Base-by-base conservation (phyloP, 1,284 basidiomycete genomes). In the Ceratobasidium theobromae region DNA sequence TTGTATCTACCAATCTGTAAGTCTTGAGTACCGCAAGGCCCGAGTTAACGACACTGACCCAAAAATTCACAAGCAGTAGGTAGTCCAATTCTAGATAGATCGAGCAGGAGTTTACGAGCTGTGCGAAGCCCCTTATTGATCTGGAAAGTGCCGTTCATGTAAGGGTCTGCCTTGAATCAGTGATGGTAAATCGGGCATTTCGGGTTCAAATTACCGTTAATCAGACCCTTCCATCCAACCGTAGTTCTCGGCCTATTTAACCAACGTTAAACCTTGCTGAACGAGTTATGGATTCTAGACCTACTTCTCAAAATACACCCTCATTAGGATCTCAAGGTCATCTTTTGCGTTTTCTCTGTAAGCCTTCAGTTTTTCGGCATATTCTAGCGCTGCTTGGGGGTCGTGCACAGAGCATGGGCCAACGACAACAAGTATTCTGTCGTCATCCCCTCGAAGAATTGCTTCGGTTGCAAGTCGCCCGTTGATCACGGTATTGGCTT, bases 161-260 rank as follows among this genome's bases (percentile, higher is more conserved):
- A 86, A 4, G 93, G 93, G 74, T 94, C 78, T 76, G 21, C 14
- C 18, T n/a, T 12, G 6, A 18, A 41, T 25, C 28, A 48, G 49
- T 1, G 54, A 16, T 25, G 33, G 53, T 21, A 4, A 64, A 46
- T 27, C 11, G 14, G 32, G 28, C 14, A 33, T 30, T 30, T 32
- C 16, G 18, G 30, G 21, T 41, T 21, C 5, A 5, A 65, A 70
- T 53, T 21, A 75, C 77, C 91, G 75, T 98, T 99, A 80, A 99
- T 98, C 70, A 99, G 85, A 55, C 96, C 96, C 77, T 98, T 98
- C 96, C 96, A 98, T 18, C 95, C 95, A 60, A 98, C 89, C 0
- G 96, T 98, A 11, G 96, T 98, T 46, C 96, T 83, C 0, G 95
- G 95, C 72, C 78, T 79, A 62, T 35, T 51, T 51, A 40, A 60